These are phyloP conservation scores for Monosporascus sp. DNA, from an alignment of 2,329 filamentous ascomycete species.

Conservation along the genomic window DNA sequence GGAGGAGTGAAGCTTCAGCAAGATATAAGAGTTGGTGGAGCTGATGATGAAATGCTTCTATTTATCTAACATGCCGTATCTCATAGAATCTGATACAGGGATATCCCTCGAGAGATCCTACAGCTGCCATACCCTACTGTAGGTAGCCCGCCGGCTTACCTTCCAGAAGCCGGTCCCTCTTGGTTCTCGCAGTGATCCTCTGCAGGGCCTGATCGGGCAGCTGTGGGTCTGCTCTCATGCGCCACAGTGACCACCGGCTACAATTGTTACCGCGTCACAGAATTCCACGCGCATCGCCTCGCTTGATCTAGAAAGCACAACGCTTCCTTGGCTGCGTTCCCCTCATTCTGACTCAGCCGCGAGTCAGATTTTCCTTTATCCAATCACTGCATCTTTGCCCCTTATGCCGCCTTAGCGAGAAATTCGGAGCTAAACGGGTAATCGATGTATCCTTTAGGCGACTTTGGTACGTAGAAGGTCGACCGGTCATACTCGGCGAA, in stretches of 20 bases:
- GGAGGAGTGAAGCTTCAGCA: too few species aligned
- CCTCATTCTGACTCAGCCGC: too few species aligned
- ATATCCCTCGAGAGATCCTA: not conserved
- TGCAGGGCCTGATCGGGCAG: not conserved
- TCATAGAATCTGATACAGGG: not conserved
- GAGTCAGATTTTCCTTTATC: not conserved
- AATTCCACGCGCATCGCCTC: not conserved
- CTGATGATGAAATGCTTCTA: not conserved
- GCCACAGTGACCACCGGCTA: not conserved
- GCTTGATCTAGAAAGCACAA: too few species aligned
- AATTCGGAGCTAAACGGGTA: slow-evolving; percentile 11
- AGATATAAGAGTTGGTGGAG: not conserved
- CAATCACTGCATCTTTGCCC: not conserved
- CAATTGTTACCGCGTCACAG: not conserved
- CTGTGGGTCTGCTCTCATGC: not conserved
- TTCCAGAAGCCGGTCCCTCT: not conserved
- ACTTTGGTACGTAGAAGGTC: slow-evolving; percentile 34
- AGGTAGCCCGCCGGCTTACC: not conserved
- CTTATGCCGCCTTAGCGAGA: not conserved
- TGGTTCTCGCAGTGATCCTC: too few species aligned
- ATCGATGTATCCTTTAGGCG: slow-evolving; percentile 15
- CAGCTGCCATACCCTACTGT: not conserved
- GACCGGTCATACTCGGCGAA: slow-evolving; percentile 39
- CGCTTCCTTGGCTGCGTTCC: too few species aligned
- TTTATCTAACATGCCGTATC: not conserved